Conservation (phyloP, 1,139 yeast genomes). For the Yamadazyma triangularis region DNA sequence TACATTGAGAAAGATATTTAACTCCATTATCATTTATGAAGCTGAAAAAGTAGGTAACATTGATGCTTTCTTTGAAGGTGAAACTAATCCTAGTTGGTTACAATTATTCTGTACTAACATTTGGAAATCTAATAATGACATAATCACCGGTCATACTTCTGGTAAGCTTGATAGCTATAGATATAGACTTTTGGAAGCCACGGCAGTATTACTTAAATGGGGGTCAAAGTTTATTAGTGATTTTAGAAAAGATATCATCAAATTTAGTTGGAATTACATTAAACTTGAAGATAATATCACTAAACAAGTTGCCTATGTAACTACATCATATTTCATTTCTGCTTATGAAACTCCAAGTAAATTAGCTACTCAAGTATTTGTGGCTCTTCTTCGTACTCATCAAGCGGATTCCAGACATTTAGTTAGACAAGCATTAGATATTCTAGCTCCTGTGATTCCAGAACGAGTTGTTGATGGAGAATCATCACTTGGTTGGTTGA, state of each 20-base stretch:
- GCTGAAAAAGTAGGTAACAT: constrained; percentile 49
- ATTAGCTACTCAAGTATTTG: constrained; percentile 88
- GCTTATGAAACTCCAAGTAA: constrained; percentile 88
- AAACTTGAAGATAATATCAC: constrained; percentile 85
- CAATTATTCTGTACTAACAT: constrained; percentile 55
- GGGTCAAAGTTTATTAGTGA: constrained; percentile 59
- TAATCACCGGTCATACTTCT: constrained; percentile 53
- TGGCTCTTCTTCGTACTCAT: constrained; percentile 79
- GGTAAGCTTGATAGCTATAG: constrained; percentile 75
- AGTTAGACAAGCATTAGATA: constrained; percentile 83
- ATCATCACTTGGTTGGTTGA: constrained; percentile 75
- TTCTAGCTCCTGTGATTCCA: constrained; percentile 85
- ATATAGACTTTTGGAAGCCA: constrained; percentile 74
- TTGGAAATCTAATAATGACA: constrained; percentile 65
- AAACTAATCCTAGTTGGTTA: constrained; percentile 54
- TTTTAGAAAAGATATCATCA: constrained; percentile 81
- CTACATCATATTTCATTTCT: constrained; percentile 81
- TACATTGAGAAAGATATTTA: constrained; percentile 59
- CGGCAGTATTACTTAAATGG: constrained; percentile 70
- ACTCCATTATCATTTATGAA: constrained; percentile 63
- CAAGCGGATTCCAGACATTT: constrained; percentile 81
- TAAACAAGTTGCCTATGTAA: constrained; percentile 89
- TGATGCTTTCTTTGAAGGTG: constrained; percentile 40
- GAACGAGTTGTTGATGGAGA: constrained; percentile 57
- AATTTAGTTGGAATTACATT: constrained; percentile 92